Evolutionary conservation across 257 asterid species (phyloP), one percentile per base, ranked within the genome.

Genomic region (Nicotiana noctiflora): DNA sequence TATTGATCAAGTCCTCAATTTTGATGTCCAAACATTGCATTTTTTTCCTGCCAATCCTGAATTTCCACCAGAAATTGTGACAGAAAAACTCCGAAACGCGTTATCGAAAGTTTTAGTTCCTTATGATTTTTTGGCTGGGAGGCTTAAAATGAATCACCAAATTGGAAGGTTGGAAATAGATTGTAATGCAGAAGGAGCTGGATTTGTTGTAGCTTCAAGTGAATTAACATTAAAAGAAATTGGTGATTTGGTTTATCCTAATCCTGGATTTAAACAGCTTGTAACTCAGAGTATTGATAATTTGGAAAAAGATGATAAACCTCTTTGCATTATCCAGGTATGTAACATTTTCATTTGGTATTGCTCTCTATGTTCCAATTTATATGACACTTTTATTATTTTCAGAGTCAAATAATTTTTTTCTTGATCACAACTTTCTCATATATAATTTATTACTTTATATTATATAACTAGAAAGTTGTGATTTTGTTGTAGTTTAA

Each of bases 321-420:
- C 97, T 18, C 95, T 91, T 10, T 88, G 90, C 88, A 88, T 90
- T 80, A n/a, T 91, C 82, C 97, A 94, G 97, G 98, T 93, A 89
- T 18, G 6, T 19, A 0, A n/a, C 34, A 19, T 68, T 0, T 8
- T 8, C 8, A 34, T 66, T 9, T 9, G 46, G 9, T 37, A 17
- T 18, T 40, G 10, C 46, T 1, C 46, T 7, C 10, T 40, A 0
- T 0, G 11, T 40, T 40, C 0, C 46, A 40, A 2, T 40, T 37
- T 37, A 37, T 6, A 37, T 37, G 46, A 6, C 7, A 37, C 44
- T 37, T 9, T 37, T 37, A 37, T 37, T 37, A 37, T 37, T 37
- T 6, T 37, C 46, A 2, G 46, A 1, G 0, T 7, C 46, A 37
- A 37, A 37, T 8, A 37, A 37, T 8, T 37, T 37, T 37, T 37